phyloP scores from a whole-genome alignment of 768 basidiomycete species.

The Rickenella mellea region DNA sequence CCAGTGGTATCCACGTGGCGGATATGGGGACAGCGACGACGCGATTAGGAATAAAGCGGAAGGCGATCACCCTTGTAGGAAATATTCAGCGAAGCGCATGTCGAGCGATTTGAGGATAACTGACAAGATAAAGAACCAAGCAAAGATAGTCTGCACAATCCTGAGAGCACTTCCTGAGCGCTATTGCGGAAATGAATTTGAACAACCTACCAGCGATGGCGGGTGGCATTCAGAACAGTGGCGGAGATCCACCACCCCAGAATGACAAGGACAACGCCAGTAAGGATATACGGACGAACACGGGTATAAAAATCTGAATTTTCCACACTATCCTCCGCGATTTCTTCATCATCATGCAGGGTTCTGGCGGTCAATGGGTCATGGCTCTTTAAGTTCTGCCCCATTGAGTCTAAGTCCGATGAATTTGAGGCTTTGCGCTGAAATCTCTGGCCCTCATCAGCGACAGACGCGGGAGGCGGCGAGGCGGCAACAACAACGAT shows the following conservation, averaged over 20 bases:
- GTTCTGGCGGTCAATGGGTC: too few species aligned
- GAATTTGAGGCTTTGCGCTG: too few species aligned
- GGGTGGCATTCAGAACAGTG: conserved; percentile 55
- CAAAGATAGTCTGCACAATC: conserved; percentile 74
- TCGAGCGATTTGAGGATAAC: conserved; percentile 20
- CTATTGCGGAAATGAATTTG: conserved; percentile 6
- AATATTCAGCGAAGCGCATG: neutral
- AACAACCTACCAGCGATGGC: conserved; percentile 58
- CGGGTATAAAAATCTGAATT: conserved; percentile 7
- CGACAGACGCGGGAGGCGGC: too few species aligned
- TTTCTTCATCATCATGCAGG: conserved; percentile 12
- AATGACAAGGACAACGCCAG: conserved; percentile 47
- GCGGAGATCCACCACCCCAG: conserved; percentile 84
- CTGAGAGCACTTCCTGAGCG: conserved; percentile 21
- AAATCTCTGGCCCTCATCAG: too few species aligned
- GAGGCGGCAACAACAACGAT: too few species aligned
- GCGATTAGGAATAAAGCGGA: conserved; percentile 74
- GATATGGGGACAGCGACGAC: conserved; percentile 62
- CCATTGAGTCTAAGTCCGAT: too few species aligned
- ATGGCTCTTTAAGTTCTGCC: too few species aligned
- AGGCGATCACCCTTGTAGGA: conserved; percentile 55
- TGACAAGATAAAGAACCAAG: conserved; percentile 74
- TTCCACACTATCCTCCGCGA: conserved; percentile 7
- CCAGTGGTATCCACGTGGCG: conserved; percentile 56
- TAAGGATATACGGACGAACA: conserved; percentile 30